A percentile compares a stretch with the other conserved stretches of the same genome.
Evolutionary conservation across 2,329 filamentous ascomycete species (phyloP).

Genomic region (Xylaria arbuscula): DNA sequence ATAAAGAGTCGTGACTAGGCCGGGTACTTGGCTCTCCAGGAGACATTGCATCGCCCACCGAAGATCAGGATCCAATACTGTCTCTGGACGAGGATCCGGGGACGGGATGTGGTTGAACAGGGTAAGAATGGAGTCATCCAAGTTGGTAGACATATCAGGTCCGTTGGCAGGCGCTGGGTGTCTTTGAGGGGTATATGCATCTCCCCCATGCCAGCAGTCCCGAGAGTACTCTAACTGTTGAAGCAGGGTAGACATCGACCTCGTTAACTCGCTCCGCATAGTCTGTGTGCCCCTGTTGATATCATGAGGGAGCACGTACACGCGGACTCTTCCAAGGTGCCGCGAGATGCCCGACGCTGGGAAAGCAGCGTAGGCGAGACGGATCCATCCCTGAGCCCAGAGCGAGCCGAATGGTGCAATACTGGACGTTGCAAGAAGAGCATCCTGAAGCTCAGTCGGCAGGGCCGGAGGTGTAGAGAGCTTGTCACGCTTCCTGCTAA

Average conservation of each 20-base stretch:
- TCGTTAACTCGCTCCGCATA: conserved; percentile 60
- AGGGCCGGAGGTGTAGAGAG: conserved; percentile 27
- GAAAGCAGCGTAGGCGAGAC: conserved; percentile 54
- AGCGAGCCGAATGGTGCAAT: conserved; percentile 49
- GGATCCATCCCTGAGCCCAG: conserved; percentile 56
- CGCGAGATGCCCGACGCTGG: conserved; percentile 26
- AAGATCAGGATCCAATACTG: conserved; percentile 62
- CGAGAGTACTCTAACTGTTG: conserved; percentile 65
- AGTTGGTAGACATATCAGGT: conserved; percentile 51
- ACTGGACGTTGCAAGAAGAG: conserved; percentile 45
- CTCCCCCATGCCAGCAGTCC: conserved; percentile 64
- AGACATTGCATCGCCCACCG: conserved; percentile 67
- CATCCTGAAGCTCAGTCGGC: conserved; percentile 44
- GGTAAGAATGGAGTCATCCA: conserved; percentile 69
- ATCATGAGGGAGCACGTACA: conserved; percentile 76
- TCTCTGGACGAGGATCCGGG: conserved; percentile 66
- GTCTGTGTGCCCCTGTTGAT: conserved; percentile 64
- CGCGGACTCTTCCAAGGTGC: conserved; percentile 55
- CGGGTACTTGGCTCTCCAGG: conserved; percentile 63
- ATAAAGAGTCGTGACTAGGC: conserved; percentile 74
- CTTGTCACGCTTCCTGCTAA: conserved; percentile 42
- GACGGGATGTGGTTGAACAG: conserved; percentile 80
- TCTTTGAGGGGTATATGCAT: conserved; percentile 34
- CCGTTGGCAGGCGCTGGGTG: conserved; percentile 32
- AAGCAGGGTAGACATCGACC: conserved; percentile 62